Evolutionary conservation across 805 yeast species (phyloP).

Genomic region (Blastobotrys parvus): DNA sequence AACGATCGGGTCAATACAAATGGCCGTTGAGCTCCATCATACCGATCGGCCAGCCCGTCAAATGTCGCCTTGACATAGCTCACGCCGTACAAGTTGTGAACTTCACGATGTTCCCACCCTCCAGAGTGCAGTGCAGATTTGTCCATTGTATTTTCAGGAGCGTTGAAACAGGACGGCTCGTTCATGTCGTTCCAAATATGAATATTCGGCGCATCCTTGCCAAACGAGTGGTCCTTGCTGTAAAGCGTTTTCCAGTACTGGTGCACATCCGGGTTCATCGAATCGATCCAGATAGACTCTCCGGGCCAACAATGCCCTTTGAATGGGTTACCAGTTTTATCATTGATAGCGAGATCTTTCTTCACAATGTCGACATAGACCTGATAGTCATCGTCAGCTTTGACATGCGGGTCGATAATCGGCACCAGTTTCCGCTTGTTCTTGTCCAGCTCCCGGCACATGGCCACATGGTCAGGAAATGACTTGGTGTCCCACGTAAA

Average conservation of each 20-base stretch:
- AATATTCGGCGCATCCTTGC: slow-evolving; percentile 49
- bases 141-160: slow-evolving; percentile 87
- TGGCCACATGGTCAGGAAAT: slow-evolving; percentile 66
- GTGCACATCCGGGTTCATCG: slow-evolving; percentile 54
- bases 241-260: slow-evolving; percentile 17
- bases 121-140: slow-evolving; percentile 71
- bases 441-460: slow-evolving; percentile 56
- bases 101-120: slow-evolving; percentile 78
- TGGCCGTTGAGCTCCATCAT: slow-evolving; percentile 49
- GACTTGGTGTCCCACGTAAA: slow-evolving; percentile 78
- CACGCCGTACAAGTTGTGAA: slow-evolving; percentile 78
- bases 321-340: slow-evolving; percentile 41
- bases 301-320: slow-evolving; percentile 99
- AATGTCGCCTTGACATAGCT: slow-evolving; percentile 73
- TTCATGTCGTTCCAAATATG: slow-evolving; percentile 98
- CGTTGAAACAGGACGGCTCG: slow-evolving; percentile 89
- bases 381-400: slow-evolving; percentile 45
- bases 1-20: slow-evolving; percentile 78
- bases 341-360: slow-evolving; percentile 28
- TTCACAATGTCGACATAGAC: slow-evolving; percentile 37
- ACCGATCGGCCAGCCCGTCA: slow-evolving; percentile 51
- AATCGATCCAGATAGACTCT: slow-evolving; percentile 87
- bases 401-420: slow-evolving; percentile 88
- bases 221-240: slow-evolving; percentile 19
- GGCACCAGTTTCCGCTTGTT: slow-evolving; percentile 77